Percentiles rank a stretch among this genome's conserved stretches.
These are phyloP conservation scores for Tricholomella constricta DNA, from an alignment of 768 basidiomycete genomes.

Conservation along the genomic window DNA sequence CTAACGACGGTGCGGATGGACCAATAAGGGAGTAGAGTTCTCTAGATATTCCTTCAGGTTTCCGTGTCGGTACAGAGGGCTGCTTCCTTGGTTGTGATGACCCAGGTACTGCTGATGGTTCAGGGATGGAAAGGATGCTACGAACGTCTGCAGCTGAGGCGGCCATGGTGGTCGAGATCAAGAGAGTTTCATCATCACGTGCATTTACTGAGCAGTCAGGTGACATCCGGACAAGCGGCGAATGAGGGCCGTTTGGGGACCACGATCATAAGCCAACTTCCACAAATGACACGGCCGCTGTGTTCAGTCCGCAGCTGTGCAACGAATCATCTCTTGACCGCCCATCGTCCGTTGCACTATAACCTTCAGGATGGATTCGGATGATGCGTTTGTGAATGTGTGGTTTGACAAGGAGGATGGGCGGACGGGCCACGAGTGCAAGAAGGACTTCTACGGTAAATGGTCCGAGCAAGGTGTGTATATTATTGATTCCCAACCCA, in stretches of 20 bases:
- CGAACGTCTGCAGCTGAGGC: slow-evolving; percentile 81
- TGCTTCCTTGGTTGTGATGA: slow-evolving; percentile 53
- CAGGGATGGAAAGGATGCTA: slow-evolving; percentile 73
- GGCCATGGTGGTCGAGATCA: slow-evolving; percentile 46
- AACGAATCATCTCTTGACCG: neutral
- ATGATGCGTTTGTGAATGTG: slow-evolving; percentile 19
- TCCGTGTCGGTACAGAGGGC: slow-evolving; percentile 44
- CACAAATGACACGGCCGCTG: neutral
- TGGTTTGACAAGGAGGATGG: slow-evolving; percentile 17
- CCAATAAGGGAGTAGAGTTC: slow-evolving; percentile 95
- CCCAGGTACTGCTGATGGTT: slow-evolving; percentile 39
- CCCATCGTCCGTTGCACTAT: neutral
- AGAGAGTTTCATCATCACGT: slow-evolving; percentile 17
- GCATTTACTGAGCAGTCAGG: neutral
- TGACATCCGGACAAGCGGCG: neutral
- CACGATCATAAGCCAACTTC: neutral
- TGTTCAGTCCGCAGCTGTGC: neutral
- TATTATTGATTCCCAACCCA: neutral
- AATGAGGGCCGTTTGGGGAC: neutral
- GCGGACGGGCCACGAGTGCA: slow-evolving; percentile 16
- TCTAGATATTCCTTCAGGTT: slow-evolving; percentile 89
- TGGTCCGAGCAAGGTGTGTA: slow-evolving; percentile 55
- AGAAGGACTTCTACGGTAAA: slow-evolving; percentile 45
- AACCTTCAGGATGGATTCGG: slow-evolving; percentile 9
- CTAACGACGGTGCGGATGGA: slow-evolving; percentile 86